phyloP scores from a whole-genome alignment of 495 filamentous ascomycete genomes.

The Astrothelium subdiscretum region DNA sequence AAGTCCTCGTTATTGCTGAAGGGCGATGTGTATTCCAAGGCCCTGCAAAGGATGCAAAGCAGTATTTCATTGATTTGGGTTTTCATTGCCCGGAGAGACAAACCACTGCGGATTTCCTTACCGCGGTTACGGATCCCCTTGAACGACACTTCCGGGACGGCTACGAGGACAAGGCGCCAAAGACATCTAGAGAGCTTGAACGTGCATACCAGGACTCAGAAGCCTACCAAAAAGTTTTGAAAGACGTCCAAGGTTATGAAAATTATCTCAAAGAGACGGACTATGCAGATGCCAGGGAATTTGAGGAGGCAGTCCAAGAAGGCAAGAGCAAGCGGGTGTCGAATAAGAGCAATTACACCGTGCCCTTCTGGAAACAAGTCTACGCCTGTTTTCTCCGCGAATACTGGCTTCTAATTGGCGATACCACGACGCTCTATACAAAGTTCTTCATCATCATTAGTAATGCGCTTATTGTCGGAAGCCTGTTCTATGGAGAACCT shows the following conservation, averaged over 20 bases:
- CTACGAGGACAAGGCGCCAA: constrained; percentile 49
- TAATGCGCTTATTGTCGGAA: constrained; percentile 63
- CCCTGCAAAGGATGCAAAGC: constrained; percentile 47
- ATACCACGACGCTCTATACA: constrained; percentile 60
- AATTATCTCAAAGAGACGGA: constrained; percentile 45
- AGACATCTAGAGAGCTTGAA: constrained; percentile 54
- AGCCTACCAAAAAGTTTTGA: constrained; percentile 40
- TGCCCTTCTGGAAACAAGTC: constrained; percentile 57
- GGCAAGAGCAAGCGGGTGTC: constrained; percentile 56
- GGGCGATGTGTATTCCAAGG: constrained; percentile 57
- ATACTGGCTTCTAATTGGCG: constrained; percentile 65
- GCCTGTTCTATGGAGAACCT: constrained; percentile 58
- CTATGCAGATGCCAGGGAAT: constrained; percentile 53
- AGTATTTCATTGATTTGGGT: constrained; percentile 60
- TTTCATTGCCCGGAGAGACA: constrained; percentile 55
- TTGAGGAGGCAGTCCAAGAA: constrained; percentile 57
- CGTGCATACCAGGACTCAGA: constrained; percentile 43
- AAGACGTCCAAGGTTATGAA: constrained; percentile 51
- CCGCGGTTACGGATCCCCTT: constrained; percentile 62
- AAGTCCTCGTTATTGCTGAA: constrained; percentile 55
- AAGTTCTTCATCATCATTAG: constrained; percentile 68
- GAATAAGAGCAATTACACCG: constrained; percentile 59
- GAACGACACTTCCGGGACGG: constrained; percentile 55
- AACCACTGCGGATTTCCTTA: constrained; percentile 66
- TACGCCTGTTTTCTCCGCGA: constrained; percentile 59